Conservation (phyloP, 2,329 filamentous ascomycete species). For the Drechslerella dactyloides region DNA sequence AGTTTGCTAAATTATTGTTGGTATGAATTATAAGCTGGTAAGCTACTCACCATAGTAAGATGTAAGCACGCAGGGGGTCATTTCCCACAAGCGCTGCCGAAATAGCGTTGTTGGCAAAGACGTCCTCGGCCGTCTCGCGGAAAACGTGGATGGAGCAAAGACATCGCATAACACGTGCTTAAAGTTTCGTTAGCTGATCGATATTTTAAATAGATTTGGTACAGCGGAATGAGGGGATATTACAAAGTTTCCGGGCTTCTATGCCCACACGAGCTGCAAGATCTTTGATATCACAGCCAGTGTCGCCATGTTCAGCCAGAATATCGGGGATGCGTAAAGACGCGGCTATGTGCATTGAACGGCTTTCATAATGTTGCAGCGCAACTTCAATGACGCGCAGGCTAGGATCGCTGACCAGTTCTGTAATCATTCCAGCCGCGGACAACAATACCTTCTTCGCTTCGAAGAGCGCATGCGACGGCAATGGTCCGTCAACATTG, state of each 20-base stretch:
- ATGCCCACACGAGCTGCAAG: conserved; percentile 55
- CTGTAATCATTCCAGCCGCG: conserved; percentile 57
- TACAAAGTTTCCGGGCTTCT: conserved; percentile 56
- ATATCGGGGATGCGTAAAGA: conserved; percentile 57
- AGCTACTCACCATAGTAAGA: conserved; percentile 56
- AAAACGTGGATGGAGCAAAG: conserved; percentile 58
- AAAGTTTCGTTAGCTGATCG: neutral
- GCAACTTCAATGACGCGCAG: conserved; percentile 57
- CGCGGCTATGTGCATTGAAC: conserved; percentile 57
- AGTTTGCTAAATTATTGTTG: neutral
- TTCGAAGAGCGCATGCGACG: conserved; percentile 55
- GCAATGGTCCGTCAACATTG: conserved; percentile 52
- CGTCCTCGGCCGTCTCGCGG: conserved; percentile 54
- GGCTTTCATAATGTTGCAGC: conserved; percentile 57
- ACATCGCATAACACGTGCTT: conserved; percentile 57
- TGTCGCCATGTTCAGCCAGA: conserved; percentile 54
- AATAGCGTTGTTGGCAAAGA: conserved; percentile 58
- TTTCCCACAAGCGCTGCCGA: conserved; percentile 57
- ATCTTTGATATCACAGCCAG: conserved; percentile 54
- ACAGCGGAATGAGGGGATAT: conserved; percentile 3
- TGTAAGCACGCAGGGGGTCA: conserved; percentile 57
- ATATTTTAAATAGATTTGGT: neutral
- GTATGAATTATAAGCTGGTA: neutral
- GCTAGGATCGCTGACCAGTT: conserved; percentile 57
- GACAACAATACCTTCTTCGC: conserved; percentile 57